Evolutionary conservation across 257 asterid species (phyloP), one percentile per base, ranked within the genome.

Genomic region (Solanum arcanum): DNA sequence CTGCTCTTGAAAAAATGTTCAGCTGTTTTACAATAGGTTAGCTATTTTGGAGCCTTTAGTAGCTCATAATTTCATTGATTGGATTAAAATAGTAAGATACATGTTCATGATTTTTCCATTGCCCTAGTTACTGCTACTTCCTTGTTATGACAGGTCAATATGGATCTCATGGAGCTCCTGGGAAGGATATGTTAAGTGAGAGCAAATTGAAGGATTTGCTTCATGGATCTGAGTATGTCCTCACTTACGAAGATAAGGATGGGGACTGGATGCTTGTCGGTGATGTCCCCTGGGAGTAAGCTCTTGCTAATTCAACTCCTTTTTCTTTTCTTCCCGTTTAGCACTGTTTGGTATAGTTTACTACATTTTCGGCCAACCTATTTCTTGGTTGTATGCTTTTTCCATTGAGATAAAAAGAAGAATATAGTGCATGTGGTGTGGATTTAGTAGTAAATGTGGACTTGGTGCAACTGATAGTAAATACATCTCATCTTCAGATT

Each of bases 251-350:
- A 92, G 97, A 94, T 87, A 93, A 93, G 88, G 96, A 94, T 91
- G 95, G 94, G 39, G 97, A 94, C 88, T 93, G 96, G 97, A 94
- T 94, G 97, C 97, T 94, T 68, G 95, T 94, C 20, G 95, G 97
- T 62, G 97, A 94, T 91, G 97, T 93, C 23, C 97, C 96, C 18
- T 94, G 97, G 97, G 96, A 92, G 97, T 94, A 91, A 93, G 94
- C 68, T 87, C 86, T n/a, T n/a, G 9, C 86, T 47, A 42, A 56
- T 42, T 69, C 5, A 21, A 75, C 49, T 39, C 52, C 9, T 12
- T 5, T 37, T 37, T 27, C 7, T 64, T 64, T 72, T 72, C 46
- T 31, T 72, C 7, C 78, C 2, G 9, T 39, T 75, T 23, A 75
- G 33, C 52, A 6, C 20, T 21, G 82, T 75, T 39, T 39, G 12